phyloP scores from a whole-genome alignment of 1,139 yeast genomes.

The Suhomyces maxii region DNA sequence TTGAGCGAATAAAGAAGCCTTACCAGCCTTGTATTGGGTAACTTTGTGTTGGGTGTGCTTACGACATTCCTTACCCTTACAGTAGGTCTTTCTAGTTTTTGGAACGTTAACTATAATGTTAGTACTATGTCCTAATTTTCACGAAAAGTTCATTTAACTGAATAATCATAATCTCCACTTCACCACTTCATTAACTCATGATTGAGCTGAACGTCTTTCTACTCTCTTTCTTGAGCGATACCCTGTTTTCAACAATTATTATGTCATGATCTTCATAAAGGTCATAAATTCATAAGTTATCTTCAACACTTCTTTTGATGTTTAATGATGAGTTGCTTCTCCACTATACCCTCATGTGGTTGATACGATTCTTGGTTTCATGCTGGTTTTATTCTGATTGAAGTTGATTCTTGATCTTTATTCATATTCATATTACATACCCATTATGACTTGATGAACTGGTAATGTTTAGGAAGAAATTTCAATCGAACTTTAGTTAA shows the following conservation, averaged over 20 bases:
- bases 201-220: too few relatives aligned
- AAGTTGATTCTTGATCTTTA: neutral
- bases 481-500: slow-evolving; percentile 11
- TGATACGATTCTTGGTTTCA: neutral
- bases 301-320: too few relatives aligned
- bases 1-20: slow-evolving; percentile 98
- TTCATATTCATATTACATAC: slow-evolving; percentile 22
- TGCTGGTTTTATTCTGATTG: neutral
- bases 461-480: slow-evolving; percentile 18
- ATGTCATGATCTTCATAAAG: too few relatives aligned
- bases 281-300: too few relatives aligned
- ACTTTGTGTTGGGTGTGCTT: slow-evolving; percentile 99
- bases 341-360: too few relatives aligned
- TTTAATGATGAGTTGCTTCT: too few relatives aligned
- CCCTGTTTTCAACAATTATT: too few relatives aligned
- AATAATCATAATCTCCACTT: too few relatives aligned
- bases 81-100: slow-evolving; percentile 99
- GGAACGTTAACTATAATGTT: slow-evolving; percentile 91
- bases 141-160: too few relatives aligned
- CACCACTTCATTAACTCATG: too few relatives aligned
- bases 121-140: slow-evolving; percentile 19
- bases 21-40: slow-evolving; percentile 99
- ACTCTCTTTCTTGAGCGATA: too few relatives aligned
- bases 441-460: slow-evolving; percentile 34
- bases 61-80: slow-evolving; percentile 99